Conservation (phyloP, 2,329 filamentous ascomycete genomes). For the Penicillium sp. region DNA sequence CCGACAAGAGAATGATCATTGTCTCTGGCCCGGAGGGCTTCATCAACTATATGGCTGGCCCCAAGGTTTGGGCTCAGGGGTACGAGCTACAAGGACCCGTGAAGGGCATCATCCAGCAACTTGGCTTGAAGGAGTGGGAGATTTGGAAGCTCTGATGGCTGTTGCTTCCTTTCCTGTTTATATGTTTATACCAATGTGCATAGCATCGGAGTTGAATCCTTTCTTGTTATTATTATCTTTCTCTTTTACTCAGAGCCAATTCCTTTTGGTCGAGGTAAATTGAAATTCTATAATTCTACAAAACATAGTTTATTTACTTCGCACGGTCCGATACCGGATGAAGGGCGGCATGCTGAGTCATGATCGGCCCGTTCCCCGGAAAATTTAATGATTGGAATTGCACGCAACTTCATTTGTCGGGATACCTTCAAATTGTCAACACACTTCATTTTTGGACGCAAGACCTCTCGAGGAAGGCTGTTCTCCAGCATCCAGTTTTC, state of each 20-base stretch:
- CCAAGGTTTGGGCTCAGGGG: slow-evolving; percentile 70
- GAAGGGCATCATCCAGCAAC: slow-evolving; percentile 60
- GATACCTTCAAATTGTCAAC: too few species aligned
- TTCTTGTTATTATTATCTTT: not conserved
- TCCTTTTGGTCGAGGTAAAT: not conserved
- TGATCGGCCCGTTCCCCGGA: slow-evolving; percentile 13
- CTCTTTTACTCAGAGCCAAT: not conserved
- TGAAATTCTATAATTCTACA: too few species aligned
- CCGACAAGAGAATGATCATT: slow-evolving; percentile 57
- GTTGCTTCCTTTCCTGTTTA: not conserved
- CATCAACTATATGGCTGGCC: slow-evolving; percentile 72
- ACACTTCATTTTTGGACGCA: too few species aligned
- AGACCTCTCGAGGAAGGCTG: too few species aligned
- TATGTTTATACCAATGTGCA: slow-evolving; percentile 1
- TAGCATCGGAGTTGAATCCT: slow-evolving; percentile 13
- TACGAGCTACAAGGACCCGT: slow-evolving; percentile 71
- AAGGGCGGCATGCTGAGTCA: slow-evolving; percentile 8
- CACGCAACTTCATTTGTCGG: slow-evolving; percentile 14
- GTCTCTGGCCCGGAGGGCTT: slow-evolving; percentile 92
- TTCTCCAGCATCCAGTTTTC: too few species aligned
- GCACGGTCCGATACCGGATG: slow-evolving; percentile 12
- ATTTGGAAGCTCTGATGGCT: slow-evolving; percentile 54
- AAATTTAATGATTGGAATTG: slow-evolving; percentile 12
- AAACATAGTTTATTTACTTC: too few species aligned
- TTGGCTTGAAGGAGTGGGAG: slow-evolving; percentile 57